phyloP scores from a whole-genome alignment of 2,329 filamentous ascomycete genomes.

The Curvularia eragrostidis region DNA sequence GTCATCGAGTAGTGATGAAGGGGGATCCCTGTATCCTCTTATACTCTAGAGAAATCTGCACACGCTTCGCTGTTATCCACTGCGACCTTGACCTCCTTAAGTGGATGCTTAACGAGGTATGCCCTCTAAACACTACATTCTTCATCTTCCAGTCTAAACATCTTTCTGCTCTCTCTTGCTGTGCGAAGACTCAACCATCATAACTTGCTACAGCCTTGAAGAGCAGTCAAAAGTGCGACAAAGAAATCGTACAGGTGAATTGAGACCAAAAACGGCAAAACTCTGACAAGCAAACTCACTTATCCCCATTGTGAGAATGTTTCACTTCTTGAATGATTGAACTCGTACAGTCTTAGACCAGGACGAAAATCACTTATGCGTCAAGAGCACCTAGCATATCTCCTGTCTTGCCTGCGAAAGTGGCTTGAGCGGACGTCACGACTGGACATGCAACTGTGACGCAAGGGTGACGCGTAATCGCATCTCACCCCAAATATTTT shows the following conservation, averaged over 20 bases:
- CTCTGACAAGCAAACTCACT: neutral
- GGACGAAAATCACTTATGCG: neutral
- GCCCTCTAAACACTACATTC: neutral
- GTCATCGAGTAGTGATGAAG: neutral
- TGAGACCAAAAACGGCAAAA: neutral
- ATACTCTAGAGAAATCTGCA: neutral
- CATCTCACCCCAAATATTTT: neutral
- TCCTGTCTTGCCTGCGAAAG: neutral
- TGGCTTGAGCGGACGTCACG: neutral
- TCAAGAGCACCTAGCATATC: neutral
- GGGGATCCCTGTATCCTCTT: neutral
- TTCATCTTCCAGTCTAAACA: neutral
- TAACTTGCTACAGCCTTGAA: neutral
- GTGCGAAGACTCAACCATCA: neutral
- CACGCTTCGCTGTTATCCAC: neutral
- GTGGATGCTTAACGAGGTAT: neutral
- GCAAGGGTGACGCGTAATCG: neutral
- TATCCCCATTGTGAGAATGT: neutral
- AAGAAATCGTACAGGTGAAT: neutral
- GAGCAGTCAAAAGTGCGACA: neutral
- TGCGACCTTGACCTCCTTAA: neutral
- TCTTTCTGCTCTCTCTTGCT: neutral
- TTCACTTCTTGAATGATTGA: neutral
- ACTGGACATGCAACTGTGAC: neutral
- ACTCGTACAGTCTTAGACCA: neutral